phyloP scores from a whole-genome alignment of 1,284 basidiomycete genomes.

The Boletellus dicymbophilus region DNA sequence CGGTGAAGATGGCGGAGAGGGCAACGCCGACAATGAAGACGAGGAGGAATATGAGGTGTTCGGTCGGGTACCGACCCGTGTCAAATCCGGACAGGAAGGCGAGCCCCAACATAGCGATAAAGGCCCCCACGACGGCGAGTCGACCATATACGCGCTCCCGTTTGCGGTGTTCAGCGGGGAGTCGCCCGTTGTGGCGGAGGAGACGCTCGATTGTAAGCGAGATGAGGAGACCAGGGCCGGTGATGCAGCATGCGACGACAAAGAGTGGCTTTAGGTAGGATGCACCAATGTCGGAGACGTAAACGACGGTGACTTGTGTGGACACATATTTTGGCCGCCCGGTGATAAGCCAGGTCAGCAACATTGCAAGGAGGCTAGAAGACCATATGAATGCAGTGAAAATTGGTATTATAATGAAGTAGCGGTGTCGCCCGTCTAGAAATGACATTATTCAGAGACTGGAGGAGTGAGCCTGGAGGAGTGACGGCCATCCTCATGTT shows the following conservation, averaged over 20 bases:
- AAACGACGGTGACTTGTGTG: constrained; percentile 58
- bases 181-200: constrained; percentile 63
- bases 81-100: constrained; percentile 69
- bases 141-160: constrained; percentile 54
- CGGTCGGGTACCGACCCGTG: constrained; percentile 48
- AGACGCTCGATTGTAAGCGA: constrained; percentile 60
- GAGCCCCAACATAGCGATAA: constrained; percentile 59
- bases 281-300: constrained; percentile 76
- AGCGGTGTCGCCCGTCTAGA: constrained; percentile 42
- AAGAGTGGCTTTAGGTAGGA: constrained; percentile 73
- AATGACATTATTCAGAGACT: constrained; percentile 14
- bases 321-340: constrained; percentile 51
- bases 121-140: constrained; percentile 59
- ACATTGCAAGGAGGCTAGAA: constrained; percentile 60
- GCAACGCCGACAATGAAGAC: constrained; percentile 66
- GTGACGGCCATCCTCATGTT: background rate
- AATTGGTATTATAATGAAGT: constrained; percentile 64
- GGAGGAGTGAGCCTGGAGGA: background rate
- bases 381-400: constrained; percentile 66
- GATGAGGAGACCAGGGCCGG: constrained; percentile 60
- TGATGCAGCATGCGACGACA: constrained; percentile 59
- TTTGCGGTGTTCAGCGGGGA: constrained; percentile 57
- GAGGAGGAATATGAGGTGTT: constrained; percentile 62
- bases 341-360: constrained; percentile 62
- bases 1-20: constrained; percentile 69